These are phyloP conservation scores for Candida sp. DNA, from an alignment of 1,139 yeast genomes.

Conservation along the genomic window DNA sequence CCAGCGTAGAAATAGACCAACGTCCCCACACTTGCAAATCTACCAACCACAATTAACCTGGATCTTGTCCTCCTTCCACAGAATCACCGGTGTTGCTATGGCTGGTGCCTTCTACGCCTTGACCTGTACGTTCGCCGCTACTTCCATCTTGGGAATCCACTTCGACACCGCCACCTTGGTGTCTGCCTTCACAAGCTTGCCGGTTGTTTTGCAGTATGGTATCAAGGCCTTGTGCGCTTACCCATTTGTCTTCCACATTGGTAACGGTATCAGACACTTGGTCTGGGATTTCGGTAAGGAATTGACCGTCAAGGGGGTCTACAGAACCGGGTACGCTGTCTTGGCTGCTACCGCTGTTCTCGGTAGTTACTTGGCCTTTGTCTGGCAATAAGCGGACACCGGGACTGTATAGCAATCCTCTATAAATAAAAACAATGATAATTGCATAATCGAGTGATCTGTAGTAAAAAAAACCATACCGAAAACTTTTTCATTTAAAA, in stretches of 20 bases:
- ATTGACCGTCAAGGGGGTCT: constrained; percentile 83
- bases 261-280: constrained; percentile 91
- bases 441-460: too few species aligned
- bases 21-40: constrained; percentile 89
- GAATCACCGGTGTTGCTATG: constrained; percentile 86
- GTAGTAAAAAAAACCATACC: background rate
- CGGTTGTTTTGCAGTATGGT: constrained; percentile 61
- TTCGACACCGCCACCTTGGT: constrained; percentile 69
- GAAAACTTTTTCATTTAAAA: constrained; percentile 4
- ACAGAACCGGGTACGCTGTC: constrained; percentile 89
- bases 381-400: constrained; percentile 34
- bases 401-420: too few species aligned
- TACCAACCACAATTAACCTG: constrained; percentile 91
- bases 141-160: constrained; percentile 64
- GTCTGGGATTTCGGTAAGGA: constrained; percentile 89
- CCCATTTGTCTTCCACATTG: constrained; percentile 87
- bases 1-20: constrained; percentile 89
- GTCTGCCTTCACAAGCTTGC: constrained; percentile 58
- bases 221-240: constrained; percentile 74
- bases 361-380: constrained; percentile 61
- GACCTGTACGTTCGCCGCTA: constrained; percentile 75
- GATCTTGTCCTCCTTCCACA: constrained; percentile 80
- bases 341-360: constrained; percentile 70
- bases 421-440: too few species aligned
- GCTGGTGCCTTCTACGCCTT: constrained; percentile 82